Conservation (phyloP, 1,284 basidiomycete species). For the Moesziomyces globuligerus region DNA sequence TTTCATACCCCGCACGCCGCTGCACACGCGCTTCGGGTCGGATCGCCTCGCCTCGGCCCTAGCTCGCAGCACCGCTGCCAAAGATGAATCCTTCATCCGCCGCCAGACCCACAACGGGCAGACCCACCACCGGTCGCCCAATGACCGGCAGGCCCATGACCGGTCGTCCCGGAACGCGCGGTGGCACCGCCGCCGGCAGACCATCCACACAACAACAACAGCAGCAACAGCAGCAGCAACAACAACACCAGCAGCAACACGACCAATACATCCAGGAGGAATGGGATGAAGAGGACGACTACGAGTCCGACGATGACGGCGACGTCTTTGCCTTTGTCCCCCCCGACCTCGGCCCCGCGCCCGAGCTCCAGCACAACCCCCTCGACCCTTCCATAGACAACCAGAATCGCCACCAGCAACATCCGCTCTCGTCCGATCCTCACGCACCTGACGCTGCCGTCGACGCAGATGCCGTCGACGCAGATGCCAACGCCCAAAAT, state of each 20-base stretch:
- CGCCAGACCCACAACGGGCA: constrained; percentile 36
- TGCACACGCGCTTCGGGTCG: too few relatives aligned
- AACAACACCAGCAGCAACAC: constrained; percentile 28
- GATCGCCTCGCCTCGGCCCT: too few relatives aligned
- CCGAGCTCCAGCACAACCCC: constrained; percentile 41
- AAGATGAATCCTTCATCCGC: constrained; percentile 26
- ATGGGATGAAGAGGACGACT: constrained; percentile 55
- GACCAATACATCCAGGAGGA: constrained; percentile 40
- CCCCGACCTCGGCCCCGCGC: constrained; percentile 49
- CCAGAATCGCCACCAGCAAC: constrained; percentile 32
- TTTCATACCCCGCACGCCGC: too few relatives aligned
- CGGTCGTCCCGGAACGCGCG: constrained; percentile 38
- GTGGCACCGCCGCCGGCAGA: constrained; percentile 24
- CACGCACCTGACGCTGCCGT: too few relatives aligned
- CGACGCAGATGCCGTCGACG: not conserved
- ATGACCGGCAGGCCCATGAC: constrained; percentile 39
- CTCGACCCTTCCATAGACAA: constrained; percentile 49
- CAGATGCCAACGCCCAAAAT: constrained; percentile 18
- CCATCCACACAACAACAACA: constrained; percentile 34
- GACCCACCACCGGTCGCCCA: constrained; percentile 37
- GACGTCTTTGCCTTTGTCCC: constrained; percentile 66
- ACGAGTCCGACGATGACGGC: constrained; percentile 61
- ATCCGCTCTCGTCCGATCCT: too few relatives aligned
- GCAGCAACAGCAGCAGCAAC: constrained; percentile 6
- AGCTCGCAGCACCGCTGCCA: not conserved